Conservation (phyloP, 768 basidiomycete genomes). For the Tricholoma flavovirens region DNA sequence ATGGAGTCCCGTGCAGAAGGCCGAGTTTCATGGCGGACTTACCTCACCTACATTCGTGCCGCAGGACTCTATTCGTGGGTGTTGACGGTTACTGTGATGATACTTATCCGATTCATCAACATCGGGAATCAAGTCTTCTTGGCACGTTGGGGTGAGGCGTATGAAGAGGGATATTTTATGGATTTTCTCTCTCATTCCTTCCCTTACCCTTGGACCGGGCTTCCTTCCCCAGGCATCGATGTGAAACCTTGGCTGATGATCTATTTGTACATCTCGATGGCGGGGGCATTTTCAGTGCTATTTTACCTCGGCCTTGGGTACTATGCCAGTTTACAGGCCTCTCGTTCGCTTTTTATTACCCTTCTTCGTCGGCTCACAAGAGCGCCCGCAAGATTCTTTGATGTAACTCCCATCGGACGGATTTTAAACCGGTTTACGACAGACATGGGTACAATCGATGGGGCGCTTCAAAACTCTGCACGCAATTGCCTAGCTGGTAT, state of each 20-base stretch:
- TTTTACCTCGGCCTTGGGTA: conserved; percentile 58
- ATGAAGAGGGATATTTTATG: conserved; percentile 29
- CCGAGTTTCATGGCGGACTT: conserved; percentile 51
- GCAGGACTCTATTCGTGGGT: conserved; percentile 54
- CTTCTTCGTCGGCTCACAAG: conserved; percentile 51
- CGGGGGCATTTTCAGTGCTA: conserved; percentile 48
- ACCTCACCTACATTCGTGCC: conserved; percentile 57
- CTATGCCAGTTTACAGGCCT: conserved; percentile 64
- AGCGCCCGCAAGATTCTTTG: conserved; percentile 68
- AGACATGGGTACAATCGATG: conserved; percentile 73
- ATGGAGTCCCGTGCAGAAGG: conserved; percentile 65
- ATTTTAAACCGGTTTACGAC: conserved; percentile 77
- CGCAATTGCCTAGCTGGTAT: conserved; percentile 49
- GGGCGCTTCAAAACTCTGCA: conserved; percentile 51
- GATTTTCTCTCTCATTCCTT: conserved; percentile 5
- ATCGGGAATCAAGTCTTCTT: conserved; percentile 63
- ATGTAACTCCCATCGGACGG: conserved; percentile 68
- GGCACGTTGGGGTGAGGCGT: conserved; percentile 66
- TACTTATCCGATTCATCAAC: conserved; percentile 50
- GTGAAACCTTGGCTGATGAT: conserved; percentile 64
- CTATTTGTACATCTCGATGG: conserved; percentile 57
- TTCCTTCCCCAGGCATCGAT: conserved; percentile 55
- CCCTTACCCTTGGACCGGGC: conserved; percentile 37
- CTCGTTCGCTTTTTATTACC: conserved; percentile 50
- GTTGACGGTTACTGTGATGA: conserved; percentile 44